Base-by-base conservation (phyloP, 2,329 filamentous ascomycete species). In the Colletotrichum sp. region DNA sequence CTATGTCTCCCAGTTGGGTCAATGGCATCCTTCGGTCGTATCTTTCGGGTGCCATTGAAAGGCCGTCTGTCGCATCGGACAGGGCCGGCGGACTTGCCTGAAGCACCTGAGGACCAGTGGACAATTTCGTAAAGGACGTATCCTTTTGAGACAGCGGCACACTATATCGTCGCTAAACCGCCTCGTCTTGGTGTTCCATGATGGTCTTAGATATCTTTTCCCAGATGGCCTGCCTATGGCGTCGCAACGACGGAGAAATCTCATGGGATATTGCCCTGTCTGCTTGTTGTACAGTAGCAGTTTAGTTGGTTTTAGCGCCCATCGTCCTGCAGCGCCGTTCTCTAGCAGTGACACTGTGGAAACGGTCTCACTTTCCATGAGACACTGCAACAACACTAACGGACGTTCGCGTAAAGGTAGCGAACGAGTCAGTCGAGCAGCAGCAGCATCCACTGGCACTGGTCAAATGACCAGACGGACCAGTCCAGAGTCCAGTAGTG, bases 391-490 rank as follows among this genome's bases (percentile, higher is more conserved):
- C 66, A 70, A 36, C 54, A 51, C 66, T 55, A 57, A 58, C 33
- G 43, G 61, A 31, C 21, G 58, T 58, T 61, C 54, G 61, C 67
- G 54, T 61, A 43, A 47, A 47, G 38, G 38, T 47, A 18, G 34
- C 47, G n/a, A 24, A 55, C 71, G 67, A 73, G 71, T 73, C 71
- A 73, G 51, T 63, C 29, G 11, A 54, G 18, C n/a, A 16, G 38
- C 15, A 51, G 38, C 43, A 51, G 38, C 43, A 47, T 51, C 31
- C 31, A 38, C 51, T n/a, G 6, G 29, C 59, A 33, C 51, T 61
- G 59, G 65, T 57, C 31, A 47, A 33, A 59, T 59, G 65, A 72
- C 36, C 15, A 62, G 33, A 62, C 43, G 24, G 21, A 31, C 18
- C 33, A n/a, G 18, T 33, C 29, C 12, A 61, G 31, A 21, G n/a